A percentile compares a stretch with the other conserved stretches of the same genome.
Conservation (phyloP, 768 basidiomycete species). For the Lactarius pseudohatsudake region DNA sequence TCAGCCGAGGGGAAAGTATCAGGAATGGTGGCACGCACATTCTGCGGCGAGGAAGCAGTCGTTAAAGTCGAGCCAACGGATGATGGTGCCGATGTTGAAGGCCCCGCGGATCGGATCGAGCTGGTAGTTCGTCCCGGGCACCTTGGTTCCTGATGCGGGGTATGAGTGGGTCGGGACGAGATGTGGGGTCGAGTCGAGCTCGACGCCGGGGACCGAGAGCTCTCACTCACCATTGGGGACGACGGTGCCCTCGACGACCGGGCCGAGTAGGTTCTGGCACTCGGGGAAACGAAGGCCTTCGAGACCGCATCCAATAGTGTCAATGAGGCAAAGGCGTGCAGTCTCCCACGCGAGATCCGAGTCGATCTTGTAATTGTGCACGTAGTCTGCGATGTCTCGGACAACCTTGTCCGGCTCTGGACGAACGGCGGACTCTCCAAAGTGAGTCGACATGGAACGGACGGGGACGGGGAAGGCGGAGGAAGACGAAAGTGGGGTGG, state of each 20-base stretch:
- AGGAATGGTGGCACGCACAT: slow-evolving; percentile 45
- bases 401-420: slow-evolving; percentile 86
- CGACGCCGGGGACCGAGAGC: background rate
- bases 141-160: slow-evolving; percentile 64
- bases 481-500: background rate
- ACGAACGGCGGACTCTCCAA: slow-evolving; percentile 77
- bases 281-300: slow-evolving; percentile 87
- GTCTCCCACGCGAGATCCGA: slow-evolving; percentile 87
- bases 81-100: slow-evolving; percentile 92
- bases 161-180: slow-evolving; percentile 14
- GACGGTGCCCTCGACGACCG: slow-evolving; percentile 86
- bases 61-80: slow-evolving; percentile 94
- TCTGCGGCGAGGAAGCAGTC: slow-evolving; percentile 94
- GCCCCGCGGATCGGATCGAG: slow-evolving; percentile 92
- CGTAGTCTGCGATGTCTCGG: slow-evolving; percentile 90
- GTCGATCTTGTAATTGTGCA: slow-evolving; percentile 79
- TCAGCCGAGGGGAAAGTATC: background rate
- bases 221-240: slow-evolving; percentile 82
- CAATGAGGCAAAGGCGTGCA: slow-evolving; percentile 87
- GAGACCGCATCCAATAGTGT: slow-evolving; percentile 91
- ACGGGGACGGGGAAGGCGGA: slow-evolving; percentile 9
- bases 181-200: background rate
- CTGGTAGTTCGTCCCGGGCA: slow-evolving; percentile 85
- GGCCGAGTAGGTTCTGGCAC: slow-evolving; percentile 78
- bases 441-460: slow-evolving; percentile 47